A percentile compares a stretch with the other conserved stretches of the same genome.
Conservation (phyloP, 2,329 filamentous ascomycete species). For the Trichoderma cornu-damae region DNA sequence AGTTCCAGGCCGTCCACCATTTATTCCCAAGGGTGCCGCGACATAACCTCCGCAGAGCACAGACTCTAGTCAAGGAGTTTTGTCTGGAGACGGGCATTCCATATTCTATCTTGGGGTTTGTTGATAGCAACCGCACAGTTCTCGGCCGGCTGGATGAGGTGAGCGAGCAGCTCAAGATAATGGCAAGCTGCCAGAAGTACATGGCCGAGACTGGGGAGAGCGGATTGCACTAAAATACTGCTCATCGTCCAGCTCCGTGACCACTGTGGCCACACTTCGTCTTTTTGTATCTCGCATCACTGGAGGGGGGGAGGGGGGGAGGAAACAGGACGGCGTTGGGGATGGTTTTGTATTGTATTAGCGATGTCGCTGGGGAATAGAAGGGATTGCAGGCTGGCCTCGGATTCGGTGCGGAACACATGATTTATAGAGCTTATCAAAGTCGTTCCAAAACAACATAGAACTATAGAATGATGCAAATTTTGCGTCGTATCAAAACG, state of each 20-base stretch:
- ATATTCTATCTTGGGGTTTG: conserved; percentile 81
- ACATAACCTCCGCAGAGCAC: conserved; percentile 72
- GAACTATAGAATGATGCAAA: no score
- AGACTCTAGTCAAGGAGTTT: conserved; percentile 73
- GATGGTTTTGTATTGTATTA: neutral
- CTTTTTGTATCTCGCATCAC: neutral
- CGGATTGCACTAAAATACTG: conserved; percentile 10
- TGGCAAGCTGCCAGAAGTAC: conserved; percentile 62
- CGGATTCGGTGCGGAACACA: neutral
- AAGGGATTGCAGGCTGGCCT: neutral
- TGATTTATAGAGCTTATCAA: neutral
- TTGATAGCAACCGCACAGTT: conserved; percentile 76
- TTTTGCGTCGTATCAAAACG: no score
- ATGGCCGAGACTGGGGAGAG: conserved; percentile 19
- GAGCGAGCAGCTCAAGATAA: conserved; percentile 63
- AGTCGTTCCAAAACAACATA: no score
- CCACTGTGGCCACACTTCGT: neutral
- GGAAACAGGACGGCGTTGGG: no score
- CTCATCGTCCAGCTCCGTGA: neutral
- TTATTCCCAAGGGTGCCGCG: conserved; percentile 77
- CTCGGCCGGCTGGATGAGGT: conserved; percentile 73
- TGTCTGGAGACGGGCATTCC: conserved; percentile 77
- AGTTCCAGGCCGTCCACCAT: conserved; percentile 87
- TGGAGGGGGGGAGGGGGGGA: neutral
- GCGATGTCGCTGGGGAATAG: neutral